Percentiles rank a stretch among this genome's conserved stretches.
These are phyloP conservation scores for Flaveria brownii DNA, from an alignment of 129 eudicot species.

Conservation along the genomic window DNA sequence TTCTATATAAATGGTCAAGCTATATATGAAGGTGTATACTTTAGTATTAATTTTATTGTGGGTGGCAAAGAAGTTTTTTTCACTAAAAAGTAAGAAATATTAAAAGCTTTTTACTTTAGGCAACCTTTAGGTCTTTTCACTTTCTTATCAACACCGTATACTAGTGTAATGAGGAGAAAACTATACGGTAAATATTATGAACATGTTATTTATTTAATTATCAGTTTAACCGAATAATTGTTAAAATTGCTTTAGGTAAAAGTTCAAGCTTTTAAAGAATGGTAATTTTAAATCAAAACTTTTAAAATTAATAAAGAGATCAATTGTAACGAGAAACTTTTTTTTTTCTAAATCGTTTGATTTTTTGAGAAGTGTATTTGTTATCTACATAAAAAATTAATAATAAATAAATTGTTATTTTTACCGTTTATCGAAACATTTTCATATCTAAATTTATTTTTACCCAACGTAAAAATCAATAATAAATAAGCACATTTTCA, in stretches of 20 bases:
- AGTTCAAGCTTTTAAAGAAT: no score
- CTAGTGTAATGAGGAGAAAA: background rate
- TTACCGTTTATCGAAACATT: no score
- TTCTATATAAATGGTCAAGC: background rate
- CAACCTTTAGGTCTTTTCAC: background rate
- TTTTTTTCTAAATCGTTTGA: no score
- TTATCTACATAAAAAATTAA: no score
- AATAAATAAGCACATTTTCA: no score
- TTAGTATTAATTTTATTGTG: background rate
- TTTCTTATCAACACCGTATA: background rate
- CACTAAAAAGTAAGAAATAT: background rate
- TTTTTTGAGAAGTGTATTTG: no score
- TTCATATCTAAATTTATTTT: no score
- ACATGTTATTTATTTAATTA: background rate
- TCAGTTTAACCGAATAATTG: background rate
- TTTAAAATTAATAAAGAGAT: no score
- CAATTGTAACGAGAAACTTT: no score
- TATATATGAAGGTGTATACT: background rate
- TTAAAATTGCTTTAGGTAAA: background rate
- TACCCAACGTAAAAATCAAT: no score
- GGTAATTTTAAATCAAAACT: no score
- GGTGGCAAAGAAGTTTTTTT: background rate
- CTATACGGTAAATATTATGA: background rate
- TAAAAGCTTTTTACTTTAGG: background rate
- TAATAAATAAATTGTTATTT: no score